Evolutionary conservation across 2,329 filamentous ascomycete species (phyloP).

Genomic region (Juglanconis oblonga): DNA sequence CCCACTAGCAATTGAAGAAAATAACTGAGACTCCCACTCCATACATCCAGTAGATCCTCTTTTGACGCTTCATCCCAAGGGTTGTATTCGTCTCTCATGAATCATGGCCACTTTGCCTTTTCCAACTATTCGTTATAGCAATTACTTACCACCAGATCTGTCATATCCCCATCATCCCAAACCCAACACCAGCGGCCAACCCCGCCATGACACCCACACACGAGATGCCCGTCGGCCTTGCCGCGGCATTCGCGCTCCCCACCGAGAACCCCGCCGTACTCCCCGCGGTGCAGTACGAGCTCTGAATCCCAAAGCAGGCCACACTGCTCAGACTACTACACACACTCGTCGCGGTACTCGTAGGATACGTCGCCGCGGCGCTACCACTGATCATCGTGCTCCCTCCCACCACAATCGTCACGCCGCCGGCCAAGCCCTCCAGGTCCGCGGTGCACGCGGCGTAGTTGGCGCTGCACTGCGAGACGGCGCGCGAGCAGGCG

Average conservation of each 20-base stretch:
- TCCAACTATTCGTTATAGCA: neutral
- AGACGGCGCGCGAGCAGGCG: slow-evolving; percentile 50
- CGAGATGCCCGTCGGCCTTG: slow-evolving; percentile 24
- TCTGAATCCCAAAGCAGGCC: slow-evolving; percentile 46
- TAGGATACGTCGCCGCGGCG: slow-evolving; percentile 35
- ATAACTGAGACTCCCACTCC: no score
- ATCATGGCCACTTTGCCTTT: neutral
- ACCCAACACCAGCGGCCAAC: slow-evolving; percentile 21
- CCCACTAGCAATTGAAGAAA: no score
- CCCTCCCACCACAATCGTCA: slow-evolving; percentile 55
- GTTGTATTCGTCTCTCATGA: no score
- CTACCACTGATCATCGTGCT: slow-evolving; percentile 47
- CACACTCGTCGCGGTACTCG: slow-evolving; percentile 46
- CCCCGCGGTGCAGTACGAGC: slow-evolving; percentile 36
- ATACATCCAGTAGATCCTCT: no score
- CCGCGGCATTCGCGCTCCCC: slow-evolving; percentile 22
- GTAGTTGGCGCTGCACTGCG: slow-evolving; percentile 53
- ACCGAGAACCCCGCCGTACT: slow-evolving; percentile 27
- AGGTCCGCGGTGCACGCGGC: slow-evolving; percentile 50
- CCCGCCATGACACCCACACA: slow-evolving; percentile 24
- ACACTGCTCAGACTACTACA: slow-evolving; percentile 53
- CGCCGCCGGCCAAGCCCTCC: slow-evolving; percentile 36
- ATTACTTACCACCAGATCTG: no score
- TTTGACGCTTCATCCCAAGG: no score
- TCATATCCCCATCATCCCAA: slow-evolving; percentile 17